Conservation (phyloP, 2,329 filamentous ascomycete genomes). For the Calonectria pteridis region DNA sequence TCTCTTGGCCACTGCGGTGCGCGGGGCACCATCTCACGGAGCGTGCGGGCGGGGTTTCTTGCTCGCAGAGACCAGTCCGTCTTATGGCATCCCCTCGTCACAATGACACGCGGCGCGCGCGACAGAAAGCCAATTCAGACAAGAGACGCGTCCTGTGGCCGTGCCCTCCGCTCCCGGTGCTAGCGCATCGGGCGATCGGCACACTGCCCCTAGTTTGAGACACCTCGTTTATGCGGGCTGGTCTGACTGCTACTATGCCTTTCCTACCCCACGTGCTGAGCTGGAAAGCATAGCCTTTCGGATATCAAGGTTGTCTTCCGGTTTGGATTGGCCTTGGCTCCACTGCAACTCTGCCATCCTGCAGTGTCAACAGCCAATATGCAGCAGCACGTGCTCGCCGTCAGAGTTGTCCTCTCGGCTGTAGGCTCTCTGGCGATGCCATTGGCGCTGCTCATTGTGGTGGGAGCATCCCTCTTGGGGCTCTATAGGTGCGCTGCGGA, state of each 20-base stretch:
- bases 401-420: background rate
- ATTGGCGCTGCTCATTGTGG: background rate
- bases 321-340: background rate
- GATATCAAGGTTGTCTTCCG: background rate
- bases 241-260: constrained; percentile 3
- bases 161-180: background rate
- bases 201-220: background rate
- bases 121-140: constrained; percentile 4
- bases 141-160: background rate
- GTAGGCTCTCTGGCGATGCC: background rate
- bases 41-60: background rate
- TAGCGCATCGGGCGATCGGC: constrained; percentile 5
- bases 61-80: background rate
- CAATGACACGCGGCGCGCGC: background rate
- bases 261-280: constrained; percentile 3
- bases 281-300: constrained; percentile 2
- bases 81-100: constrained; percentile 1
- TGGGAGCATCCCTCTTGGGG: background rate
- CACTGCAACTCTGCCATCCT: background rate
- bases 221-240: constrained; percentile 6
- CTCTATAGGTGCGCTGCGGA: background rate
- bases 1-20: background rate
- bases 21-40: background rate
- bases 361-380: background rate
- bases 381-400: background rate